Conservation (phyloP, 208 protist species). For the Crithidia bombi region DNA sequence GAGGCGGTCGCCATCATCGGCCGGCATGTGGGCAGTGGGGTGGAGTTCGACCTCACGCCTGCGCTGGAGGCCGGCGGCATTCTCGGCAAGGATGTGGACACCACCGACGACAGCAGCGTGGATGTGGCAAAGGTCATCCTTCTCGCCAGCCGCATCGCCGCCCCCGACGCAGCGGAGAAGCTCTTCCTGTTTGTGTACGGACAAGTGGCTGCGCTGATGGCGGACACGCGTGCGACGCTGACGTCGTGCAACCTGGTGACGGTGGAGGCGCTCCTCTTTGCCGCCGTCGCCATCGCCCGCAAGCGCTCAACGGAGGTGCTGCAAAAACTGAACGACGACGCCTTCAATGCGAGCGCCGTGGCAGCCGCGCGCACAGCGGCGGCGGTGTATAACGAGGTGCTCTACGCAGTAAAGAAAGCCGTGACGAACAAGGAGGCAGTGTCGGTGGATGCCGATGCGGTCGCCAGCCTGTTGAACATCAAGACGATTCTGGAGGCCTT, state of each 20-base stretch:
- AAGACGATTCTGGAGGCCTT: conserved; percentile 60
- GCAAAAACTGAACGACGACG: conserved; percentile 68
- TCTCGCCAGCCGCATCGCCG: conserved; percentile 57
- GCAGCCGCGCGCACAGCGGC: conserved; percentile 30
- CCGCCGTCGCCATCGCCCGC: conserved; percentile 51
- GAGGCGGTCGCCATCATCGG: conserved; percentile 70
- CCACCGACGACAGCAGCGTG: conserved; percentile 39
- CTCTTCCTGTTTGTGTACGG: conserved; percentile 51
- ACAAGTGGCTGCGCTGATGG: conserved; percentile 27
- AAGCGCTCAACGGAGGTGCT: conserved; percentile 66
- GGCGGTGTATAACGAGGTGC: conserved; percentile 36
- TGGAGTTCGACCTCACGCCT: conserved; percentile 54
- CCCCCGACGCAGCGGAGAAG: conserved; percentile 53
- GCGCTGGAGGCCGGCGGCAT: conserved; percentile 55
- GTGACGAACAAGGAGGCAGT: conserved; percentile 34
- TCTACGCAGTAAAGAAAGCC: conserved; percentile 49
- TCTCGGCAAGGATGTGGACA: conserved; percentile 26
- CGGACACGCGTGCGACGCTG: conserved; percentile 29
- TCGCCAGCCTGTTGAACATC: conserved; percentile 69
- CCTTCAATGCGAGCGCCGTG: conserved; percentile 50
- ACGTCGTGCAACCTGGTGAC: conserved; percentile 63
- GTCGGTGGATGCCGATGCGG: conserved; percentile 49
- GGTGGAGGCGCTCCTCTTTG: conserved; percentile 78
- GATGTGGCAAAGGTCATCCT: conserved; percentile 57
- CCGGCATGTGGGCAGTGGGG: conserved; percentile 37